phyloP scores from a whole-genome alignment of 106 monocot species.

The Ottelia alismoides region DNA sequence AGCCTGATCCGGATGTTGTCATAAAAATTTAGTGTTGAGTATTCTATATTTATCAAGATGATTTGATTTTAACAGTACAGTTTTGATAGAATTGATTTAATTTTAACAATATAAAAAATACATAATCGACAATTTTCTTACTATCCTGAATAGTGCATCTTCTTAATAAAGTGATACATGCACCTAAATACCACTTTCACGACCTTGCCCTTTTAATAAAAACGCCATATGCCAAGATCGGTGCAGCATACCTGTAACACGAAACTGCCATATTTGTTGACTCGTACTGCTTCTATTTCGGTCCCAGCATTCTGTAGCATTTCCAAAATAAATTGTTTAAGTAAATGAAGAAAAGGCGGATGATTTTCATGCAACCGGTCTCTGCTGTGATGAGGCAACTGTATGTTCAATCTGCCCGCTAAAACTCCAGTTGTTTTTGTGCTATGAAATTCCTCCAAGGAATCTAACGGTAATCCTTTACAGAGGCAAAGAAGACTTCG shows the following conservation, averaged over 20 bases:
- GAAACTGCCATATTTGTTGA: constrained; percentile 81
- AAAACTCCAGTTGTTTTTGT: constrained; percentile 46
- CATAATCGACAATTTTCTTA: too few species aligned
- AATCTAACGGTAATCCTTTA: constrained; percentile 61
- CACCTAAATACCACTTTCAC: too few species aligned
- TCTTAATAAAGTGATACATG: too few species aligned
- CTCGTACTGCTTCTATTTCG: constrained; percentile 36
- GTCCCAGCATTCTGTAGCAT: constrained; percentile 39
- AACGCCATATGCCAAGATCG: too few species aligned
- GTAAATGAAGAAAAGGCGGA: constrained; percentile 33
- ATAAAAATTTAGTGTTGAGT: too few species aligned
- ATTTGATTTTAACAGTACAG: too few species aligned
- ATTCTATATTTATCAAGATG: too few species aligned
- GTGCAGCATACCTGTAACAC: constrained; percentile 47
- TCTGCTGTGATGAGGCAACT: constrained; percentile 8
- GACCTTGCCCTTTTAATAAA: too few species aligned
- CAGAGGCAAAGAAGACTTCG: constrained; percentile 86
- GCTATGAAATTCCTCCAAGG: constrained; percentile 56
- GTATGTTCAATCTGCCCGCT: constrained; percentile 45
- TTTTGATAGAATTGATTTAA: too few species aligned
- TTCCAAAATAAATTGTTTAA: constrained; percentile 51
- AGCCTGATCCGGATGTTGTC: too few species aligned
- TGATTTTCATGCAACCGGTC: constrained; percentile 16
- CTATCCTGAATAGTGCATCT: too few species aligned
- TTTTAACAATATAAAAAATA: too few species aligned